Evolutionary conservation across 1,139 yeast genomes (phyloP).

Genomic region (Candida dubliniensis): DNA sequence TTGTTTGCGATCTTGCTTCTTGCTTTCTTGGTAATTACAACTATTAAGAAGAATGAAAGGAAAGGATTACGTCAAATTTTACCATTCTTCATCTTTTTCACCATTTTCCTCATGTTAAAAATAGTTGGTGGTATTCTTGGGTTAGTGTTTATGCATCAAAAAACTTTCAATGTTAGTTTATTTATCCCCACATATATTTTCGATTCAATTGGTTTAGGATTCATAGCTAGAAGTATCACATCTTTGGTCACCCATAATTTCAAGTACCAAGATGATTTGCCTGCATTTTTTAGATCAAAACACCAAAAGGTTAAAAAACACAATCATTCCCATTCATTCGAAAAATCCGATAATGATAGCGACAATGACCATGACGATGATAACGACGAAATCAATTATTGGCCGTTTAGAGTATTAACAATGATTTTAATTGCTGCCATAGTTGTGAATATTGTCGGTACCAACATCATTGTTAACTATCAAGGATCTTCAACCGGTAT

Average conservation of each 20-base stretch:
- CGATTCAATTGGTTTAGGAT: conserved; percentile 15
- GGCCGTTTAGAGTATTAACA: conserved; percentile 12
- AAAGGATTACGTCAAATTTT: conserved; percentile 5
- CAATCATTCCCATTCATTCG: not conserved
- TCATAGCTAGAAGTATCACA: conserved; percentile 10
- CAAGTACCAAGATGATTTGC: conserved; percentile 2
- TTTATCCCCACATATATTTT: conserved; percentile 15
- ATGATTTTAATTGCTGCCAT: conserved; percentile 13
- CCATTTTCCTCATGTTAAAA: conserved; percentile 11
- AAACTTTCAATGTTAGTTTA: conserved; percentile 8
- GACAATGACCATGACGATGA: not conserved
- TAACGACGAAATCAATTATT: conserved; percentile 5
- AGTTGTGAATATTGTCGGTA: conserved; percentile 10
- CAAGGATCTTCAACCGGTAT: conserved; percentile 4
- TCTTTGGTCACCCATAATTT: conserved; percentile 13
- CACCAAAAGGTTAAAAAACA: not conserved
- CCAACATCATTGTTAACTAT: conserved; percentile 4
- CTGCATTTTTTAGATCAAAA: not conserved
- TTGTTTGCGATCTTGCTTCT: conserved; percentile 6
- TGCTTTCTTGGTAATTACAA: conserved; percentile 7
- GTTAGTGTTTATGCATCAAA: conserved; percentile 11
- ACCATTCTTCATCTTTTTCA: conserved; percentile 8
- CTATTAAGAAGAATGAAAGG: conserved; percentile 1
- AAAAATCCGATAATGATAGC: not conserved
- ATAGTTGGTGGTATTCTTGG: conserved; percentile 13